These are phyloP conservation scores for Pseudocercospora musae DNA, from an alignment of 2,329 filamentous ascomycete species.

Conservation along the genomic window DNA sequence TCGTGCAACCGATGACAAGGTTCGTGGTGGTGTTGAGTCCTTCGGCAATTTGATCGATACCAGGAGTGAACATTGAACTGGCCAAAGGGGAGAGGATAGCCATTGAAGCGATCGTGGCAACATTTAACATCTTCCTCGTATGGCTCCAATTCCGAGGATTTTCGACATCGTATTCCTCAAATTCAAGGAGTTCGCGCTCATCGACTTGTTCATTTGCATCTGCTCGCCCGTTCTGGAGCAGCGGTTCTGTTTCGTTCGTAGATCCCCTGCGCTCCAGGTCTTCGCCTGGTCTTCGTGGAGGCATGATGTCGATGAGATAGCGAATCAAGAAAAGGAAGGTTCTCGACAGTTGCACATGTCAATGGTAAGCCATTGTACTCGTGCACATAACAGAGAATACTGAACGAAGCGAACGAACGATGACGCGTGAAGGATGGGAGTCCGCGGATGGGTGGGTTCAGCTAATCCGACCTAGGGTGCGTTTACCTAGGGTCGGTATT, in stretches of 20 bases:
- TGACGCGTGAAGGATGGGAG: not conserved
- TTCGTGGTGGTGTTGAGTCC: constrained; percentile 42
- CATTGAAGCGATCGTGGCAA: constrained; percentile 51
- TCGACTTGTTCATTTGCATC: constrained; percentile 38
- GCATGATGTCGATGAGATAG: not conserved
- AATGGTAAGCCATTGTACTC: not conserved
- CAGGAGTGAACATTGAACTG: constrained; percentile 52
- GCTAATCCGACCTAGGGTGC: too few species aligned
- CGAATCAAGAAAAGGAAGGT: not conserved
- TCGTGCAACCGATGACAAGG: constrained; percentile 49
- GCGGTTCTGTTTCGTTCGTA: constrained; percentile 38
- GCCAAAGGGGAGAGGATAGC: constrained; percentile 48
- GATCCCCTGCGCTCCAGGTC: not conserved
- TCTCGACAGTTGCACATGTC: not conserved
- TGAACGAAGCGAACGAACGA: not conserved
- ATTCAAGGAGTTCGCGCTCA: constrained; percentile 29
- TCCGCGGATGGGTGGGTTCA: not conserved
- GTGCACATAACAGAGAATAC: not conserved
- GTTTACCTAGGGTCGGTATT: too few species aligned
- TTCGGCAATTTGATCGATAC: constrained; percentile 49
- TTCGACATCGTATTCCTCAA: constrained; percentile 39
- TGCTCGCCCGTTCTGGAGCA: constrained; percentile 35
- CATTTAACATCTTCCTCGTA: constrained; percentile 48
- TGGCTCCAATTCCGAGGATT: constrained; percentile 48
- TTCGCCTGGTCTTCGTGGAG: not conserved